Percentiles rank a stretch among this genome's conserved stretches.
Evolutionary conservation across 1,139 yeast genomes (phyloP).

Genomic region (Yamadazyma siamensis): DNA sequence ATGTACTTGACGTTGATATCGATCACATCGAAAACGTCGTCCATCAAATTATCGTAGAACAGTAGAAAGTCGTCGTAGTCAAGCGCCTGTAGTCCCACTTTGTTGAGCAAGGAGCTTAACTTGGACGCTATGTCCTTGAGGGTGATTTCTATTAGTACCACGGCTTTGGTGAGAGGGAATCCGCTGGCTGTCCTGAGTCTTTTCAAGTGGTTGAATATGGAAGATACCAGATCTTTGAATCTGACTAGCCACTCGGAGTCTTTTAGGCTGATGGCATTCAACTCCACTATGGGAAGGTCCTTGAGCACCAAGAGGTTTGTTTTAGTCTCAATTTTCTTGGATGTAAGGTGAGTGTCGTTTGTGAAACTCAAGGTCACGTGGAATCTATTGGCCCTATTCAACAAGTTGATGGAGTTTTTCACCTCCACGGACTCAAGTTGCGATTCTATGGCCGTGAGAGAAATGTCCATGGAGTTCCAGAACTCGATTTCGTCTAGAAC

Average conservation of each 20-base stretch:
- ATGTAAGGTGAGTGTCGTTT: conserved; percentile 68
- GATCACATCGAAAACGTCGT: conserved; percentile 21
- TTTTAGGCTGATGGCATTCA: conserved; percentile 43
- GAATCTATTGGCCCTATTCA: conserved; percentile 71
- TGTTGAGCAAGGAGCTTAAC: conserved; percentile 20
- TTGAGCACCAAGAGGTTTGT: conserved; percentile 61
- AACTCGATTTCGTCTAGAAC: conserved; percentile 67
- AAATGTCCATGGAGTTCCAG: conserved; percentile 73
- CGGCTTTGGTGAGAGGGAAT: conserved; percentile 66
- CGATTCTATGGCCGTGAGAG: conserved; percentile 51
- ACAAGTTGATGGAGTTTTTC: conserved; percentile 54
- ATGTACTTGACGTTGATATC: conserved; percentile 36
- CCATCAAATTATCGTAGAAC: conserved; percentile 15
- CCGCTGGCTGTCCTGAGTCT: conserved; percentile 49
- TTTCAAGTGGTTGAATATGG: conserved; percentile 61
- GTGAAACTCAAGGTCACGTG: conserved; percentile 73
- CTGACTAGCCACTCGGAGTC: conserved; percentile 34
- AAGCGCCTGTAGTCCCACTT: conserved; percentile 24
- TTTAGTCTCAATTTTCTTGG: conserved; percentile 50
- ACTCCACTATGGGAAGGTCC: conserved; percentile 67
- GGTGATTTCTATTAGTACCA: conserved; percentile 62
- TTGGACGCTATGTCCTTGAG: conserved; percentile 29
- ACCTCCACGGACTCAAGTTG: conserved; percentile 60
- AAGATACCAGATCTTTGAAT: conserved; percentile 43
- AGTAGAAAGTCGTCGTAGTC: conserved; percentile 21